phyloP scores from a whole-genome alignment of 305 asterid genomes.

The Fraxinus ornus region DNA sequence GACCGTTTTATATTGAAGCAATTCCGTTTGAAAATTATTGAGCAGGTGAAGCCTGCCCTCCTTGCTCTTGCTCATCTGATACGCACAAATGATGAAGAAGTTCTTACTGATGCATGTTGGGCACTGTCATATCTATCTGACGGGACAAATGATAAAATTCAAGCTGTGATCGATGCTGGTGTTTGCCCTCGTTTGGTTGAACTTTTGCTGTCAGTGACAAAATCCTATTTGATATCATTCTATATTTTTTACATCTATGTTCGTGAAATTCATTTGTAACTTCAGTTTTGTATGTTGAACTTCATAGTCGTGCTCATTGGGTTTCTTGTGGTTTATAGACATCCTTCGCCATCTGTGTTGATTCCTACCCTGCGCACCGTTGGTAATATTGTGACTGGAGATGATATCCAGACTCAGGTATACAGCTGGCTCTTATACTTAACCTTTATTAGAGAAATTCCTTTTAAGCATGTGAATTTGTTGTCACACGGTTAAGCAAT shows the following conservation, averaged over 20 bases:
- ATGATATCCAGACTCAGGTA: conserved; percentile 60
- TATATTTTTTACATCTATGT: not conserved
- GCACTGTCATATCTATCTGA: conserved; percentile 56
- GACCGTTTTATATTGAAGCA: too few species aligned
- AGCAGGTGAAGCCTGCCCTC: conserved; percentile 53
- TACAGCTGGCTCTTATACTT: not conserved
- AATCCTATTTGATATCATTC: not conserved
- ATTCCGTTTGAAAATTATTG: conserved; percentile 16
- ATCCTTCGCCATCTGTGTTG: conserved; percentile 54
- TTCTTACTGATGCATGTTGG: conserved; percentile 62
- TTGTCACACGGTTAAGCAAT: not conserved
- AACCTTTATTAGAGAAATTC: not conserved
- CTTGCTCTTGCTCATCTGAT: conserved; percentile 52
- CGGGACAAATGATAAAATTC: conserved; percentile 54
- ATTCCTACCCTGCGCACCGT: conserved; percentile 56
- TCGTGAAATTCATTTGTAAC: not conserved
- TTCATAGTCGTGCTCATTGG: not conserved
- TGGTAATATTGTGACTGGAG: conserved; percentile 60
- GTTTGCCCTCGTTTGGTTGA: conserved; percentile 54
- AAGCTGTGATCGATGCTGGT: conserved; percentile 55
- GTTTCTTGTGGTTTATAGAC: conserved; percentile 27
- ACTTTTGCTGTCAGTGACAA: conserved; percentile 44
- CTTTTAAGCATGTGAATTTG: not conserved
- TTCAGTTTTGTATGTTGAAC: not conserved
- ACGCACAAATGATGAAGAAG: conserved; percentile 51